These are phyloP conservation scores for Trichaptum fuscoviolaceum DNA, from an alignment of 768 basidiomycete genomes.

Conservation along the genomic window DNA sequence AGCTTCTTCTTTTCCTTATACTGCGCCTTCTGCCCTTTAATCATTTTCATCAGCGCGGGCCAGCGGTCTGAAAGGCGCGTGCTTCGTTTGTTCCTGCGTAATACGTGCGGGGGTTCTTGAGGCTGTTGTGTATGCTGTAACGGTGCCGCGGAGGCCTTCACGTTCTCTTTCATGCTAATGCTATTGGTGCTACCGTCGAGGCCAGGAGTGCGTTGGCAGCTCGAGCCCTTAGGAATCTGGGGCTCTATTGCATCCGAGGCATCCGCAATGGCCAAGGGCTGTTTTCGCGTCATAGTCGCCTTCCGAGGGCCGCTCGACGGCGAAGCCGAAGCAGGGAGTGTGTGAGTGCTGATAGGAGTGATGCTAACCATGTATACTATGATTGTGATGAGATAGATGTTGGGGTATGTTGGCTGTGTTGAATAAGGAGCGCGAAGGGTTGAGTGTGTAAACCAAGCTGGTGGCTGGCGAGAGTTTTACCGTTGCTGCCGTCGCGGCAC, in stretches of 20 bases:
- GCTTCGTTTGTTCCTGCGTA: background rate
- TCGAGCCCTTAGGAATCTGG: background rate
- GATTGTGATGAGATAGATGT: background rate
- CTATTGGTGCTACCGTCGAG: background rate
- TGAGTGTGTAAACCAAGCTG: too few species aligned
- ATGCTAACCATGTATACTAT: background rate
- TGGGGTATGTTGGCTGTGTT: background rate
- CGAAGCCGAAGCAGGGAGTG: background rate
- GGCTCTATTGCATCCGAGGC: background rate
- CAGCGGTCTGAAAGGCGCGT: background rate
- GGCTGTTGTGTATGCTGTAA: background rate
- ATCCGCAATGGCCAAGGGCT: background rate
- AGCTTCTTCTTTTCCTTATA: background rate
- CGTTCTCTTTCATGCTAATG: background rate
- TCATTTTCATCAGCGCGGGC: background rate
- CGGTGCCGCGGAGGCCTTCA: background rate
- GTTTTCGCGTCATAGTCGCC: background rate
- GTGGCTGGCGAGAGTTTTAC: background rate
- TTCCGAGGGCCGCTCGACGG: background rate
- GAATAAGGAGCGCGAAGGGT: background rate
- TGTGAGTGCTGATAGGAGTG: background rate
- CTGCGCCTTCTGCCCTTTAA: background rate
- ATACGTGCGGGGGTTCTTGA: background rate
- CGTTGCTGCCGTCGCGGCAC: background rate
- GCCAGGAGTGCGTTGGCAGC: background rate